Evolutionary conservation across 768 basidiomycete genomes (phyloP).

Genomic region (Termitomyces sp.): DNA sequence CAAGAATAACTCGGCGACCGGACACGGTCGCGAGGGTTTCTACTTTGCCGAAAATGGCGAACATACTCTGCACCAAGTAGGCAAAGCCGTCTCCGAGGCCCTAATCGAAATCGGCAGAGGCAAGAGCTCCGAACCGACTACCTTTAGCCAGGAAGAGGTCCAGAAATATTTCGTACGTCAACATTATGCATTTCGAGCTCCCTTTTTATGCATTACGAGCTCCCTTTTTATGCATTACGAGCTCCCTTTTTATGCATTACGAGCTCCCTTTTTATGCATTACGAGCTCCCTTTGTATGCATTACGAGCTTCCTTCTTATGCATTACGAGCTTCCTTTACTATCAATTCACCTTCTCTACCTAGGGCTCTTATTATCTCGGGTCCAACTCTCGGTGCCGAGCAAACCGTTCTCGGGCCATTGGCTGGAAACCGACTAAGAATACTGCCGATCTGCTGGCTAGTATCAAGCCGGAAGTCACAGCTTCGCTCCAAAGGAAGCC

Average conservation of each 20-base stretch:
- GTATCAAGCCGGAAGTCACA: slow-evolving; percentile 34
- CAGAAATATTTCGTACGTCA: slow-evolving; percentile 32
- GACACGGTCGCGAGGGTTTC: slow-evolving; percentile 44
- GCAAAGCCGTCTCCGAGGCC: slow-evolving; percentile 30
- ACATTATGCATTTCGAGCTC: no score
- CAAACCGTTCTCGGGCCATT: slow-evolving; percentile 28
- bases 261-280: no score
- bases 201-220: no score
- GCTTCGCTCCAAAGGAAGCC: slow-evolving; percentile 7
- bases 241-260: no score
- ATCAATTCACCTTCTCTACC: neutral
- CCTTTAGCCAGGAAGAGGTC: slow-evolving; percentile 41
- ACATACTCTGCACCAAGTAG: slow-evolving; percentile 36
- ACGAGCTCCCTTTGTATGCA: no score
- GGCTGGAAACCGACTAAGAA: slow-evolving; percentile 42
- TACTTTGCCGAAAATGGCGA: slow-evolving; percentile 52
- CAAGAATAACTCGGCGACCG: slow-evolving; percentile 19
- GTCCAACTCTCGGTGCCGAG: slow-evolving; percentile 33
- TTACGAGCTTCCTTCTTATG: no score
- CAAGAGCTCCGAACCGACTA: slow-evolving; percentile 32
- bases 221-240: no score
- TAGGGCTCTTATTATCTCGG: slow-evolving; percentile 29
- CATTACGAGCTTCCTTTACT: neutral
- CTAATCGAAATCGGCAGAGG: slow-evolving; percentile 32
- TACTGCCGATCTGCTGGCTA: slow-evolving; percentile 33